Percentiles rank a stretch among this genome's conserved stretches.
Evolutionary conservation across 2,329 filamentous ascomycete genomes (phyloP).

Genomic region (Cercospora zeae-maydis): DNA sequence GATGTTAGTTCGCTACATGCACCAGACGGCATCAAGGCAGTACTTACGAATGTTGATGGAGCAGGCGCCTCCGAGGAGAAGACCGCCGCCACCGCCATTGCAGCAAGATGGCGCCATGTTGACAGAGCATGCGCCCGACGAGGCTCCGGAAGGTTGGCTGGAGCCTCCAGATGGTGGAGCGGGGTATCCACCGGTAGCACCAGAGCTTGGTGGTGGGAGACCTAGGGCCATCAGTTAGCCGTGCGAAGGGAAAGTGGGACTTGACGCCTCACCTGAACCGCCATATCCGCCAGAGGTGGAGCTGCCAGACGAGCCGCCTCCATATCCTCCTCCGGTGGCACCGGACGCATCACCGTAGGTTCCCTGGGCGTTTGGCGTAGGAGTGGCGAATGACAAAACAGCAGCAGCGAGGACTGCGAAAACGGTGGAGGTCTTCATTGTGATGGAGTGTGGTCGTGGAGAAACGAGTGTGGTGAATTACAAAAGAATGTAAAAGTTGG

Average conservation of each 20-base stretch:
- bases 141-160: neutral
- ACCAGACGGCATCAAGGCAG: too few relatives aligned
- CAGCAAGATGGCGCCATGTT: constrained; percentile 9
- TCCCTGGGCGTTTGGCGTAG: constrained; percentile 5
- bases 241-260: too few relatives aligned
- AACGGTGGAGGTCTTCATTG: constrained; percentile 16
- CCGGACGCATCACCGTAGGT: neutral
- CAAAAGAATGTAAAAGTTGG: constrained; percentile 22
- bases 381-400: constrained; percentile 13
- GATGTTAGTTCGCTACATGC: too few relatives aligned
- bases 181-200: neutral
- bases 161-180: neutral
- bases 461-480: constrained; percentile 10
- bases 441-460: neutral
- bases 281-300: neutral
- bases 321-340: too few relatives aligned
- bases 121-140: too few relatives aligned
- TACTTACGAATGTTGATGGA: constrained; percentile 7
- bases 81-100: constrained; percentile 3
- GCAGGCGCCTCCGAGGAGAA: constrained; percentile 12
- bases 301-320: too few relatives aligned
- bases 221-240: too few relatives aligned
- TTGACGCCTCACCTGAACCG: too few relatives aligned
- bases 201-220: neutral
- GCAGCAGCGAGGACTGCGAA: constrained; percentile 17